These are phyloP conservation scores for Metarhizium robertsii DNA, from an alignment of 2,329 filamentous ascomycete genomes.

Conservation along the genomic window DNA sequence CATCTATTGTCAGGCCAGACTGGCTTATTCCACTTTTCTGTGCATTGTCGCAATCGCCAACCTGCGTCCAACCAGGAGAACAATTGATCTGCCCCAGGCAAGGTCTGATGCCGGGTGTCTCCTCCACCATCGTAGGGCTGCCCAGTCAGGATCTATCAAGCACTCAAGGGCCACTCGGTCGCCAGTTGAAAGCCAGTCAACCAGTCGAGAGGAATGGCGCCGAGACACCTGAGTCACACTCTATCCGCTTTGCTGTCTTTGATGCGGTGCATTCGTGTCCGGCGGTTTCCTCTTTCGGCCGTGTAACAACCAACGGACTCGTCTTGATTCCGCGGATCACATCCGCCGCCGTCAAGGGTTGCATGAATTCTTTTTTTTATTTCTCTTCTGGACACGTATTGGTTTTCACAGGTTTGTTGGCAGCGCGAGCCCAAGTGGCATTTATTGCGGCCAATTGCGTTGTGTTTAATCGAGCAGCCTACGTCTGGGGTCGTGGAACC, in stretches of 20 bases:
- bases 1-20: not conserved
- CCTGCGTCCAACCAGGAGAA: not conserved
- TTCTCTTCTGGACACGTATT: not conserved
- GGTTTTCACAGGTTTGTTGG: not conserved
- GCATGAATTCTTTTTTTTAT: too few relatives aligned
- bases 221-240: not conserved
- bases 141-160: not conserved
- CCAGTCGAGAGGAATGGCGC: too few relatives aligned
- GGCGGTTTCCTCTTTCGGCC: slow-evolving; percentile 5
- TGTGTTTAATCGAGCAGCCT: slow-evolving; percentile 20
- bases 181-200: too few relatives aligned
- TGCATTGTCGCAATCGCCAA: not conserved
- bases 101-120: not conserved
- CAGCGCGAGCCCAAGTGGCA: not conserved
- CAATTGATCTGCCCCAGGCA: not conserved
- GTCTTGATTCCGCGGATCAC: not conserved
- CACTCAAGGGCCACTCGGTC: not conserved
- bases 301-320: not conserved
- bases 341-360: not conserved
- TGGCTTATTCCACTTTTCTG: not conserved
- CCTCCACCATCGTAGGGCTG: not conserved
- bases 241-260: not conserved
- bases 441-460: slow-evolving; percentile 13
- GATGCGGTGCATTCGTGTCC: not conserved
- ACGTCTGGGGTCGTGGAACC: not conserved